Conservation (phyloP, 306 rosid genomes). For the Castanopsis chinensis region DNA sequence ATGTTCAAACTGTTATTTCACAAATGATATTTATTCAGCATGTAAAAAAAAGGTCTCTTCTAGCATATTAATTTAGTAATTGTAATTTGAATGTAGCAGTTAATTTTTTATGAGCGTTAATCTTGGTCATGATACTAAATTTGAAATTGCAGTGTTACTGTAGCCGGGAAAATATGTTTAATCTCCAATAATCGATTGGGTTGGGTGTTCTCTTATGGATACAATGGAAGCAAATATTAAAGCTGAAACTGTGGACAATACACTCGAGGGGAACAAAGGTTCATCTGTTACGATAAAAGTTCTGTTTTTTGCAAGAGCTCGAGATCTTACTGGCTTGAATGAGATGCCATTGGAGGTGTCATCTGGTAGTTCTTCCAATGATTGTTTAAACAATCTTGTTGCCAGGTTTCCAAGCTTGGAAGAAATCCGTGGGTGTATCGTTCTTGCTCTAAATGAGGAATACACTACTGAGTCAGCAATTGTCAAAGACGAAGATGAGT, state of each 20-base stretch:
- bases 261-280: conserved; percentile 6
- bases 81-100: too few species aligned
- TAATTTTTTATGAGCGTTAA: not conserved
- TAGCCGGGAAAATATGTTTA: not conserved
- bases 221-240: conserved; percentile 26
- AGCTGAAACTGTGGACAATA: conserved; percentile 15
- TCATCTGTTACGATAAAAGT: conserved; percentile 58
- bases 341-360: conserved; percentile 68
- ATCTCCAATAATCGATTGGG: conserved; percentile 4
- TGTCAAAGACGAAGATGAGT: conserved; percentile 68
- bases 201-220: not conserved
- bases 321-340: conserved; percentile 66
- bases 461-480: conserved; percentile 53
- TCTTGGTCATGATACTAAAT: not conserved
- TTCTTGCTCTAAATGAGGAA: conserved; percentile 82
- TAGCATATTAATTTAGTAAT: too few species aligned
- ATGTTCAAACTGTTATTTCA: not conserved
- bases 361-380: conserved; percentile 63
- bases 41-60: too few species aligned
- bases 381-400: conserved; percentile 64
- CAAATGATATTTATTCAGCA: not conserved
- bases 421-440: conserved; percentile 74
- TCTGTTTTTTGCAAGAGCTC: conserved; percentile 84
- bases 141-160: not conserved
- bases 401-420: conserved; percentile 38